A percentile compares a stretch with the other conserved stretches of the same genome.
Evolutionary conservation across 2,329 filamentous ascomycete species (phyloP).

Genomic region (Claviceps maximensis): DNA sequence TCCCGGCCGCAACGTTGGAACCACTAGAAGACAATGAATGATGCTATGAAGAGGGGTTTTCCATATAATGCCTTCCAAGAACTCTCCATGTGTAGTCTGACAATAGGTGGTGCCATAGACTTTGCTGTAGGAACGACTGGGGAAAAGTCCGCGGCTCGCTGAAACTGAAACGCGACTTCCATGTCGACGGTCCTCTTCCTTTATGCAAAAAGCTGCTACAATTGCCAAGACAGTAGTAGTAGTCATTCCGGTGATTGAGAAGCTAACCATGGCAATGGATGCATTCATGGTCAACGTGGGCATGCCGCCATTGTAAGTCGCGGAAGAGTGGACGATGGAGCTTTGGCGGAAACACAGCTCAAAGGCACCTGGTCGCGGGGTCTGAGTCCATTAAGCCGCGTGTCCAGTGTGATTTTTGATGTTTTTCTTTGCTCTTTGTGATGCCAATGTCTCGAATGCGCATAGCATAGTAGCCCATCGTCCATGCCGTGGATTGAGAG

Average conservation of each 20-base stretch:
- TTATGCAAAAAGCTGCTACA: conserved; percentile 60
- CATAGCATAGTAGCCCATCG: conserved; percentile 11
- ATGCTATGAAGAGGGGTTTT: conserved; percentile 48
- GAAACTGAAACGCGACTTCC: conserved; percentile 58
- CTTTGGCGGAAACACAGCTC: conserved; percentile 8
- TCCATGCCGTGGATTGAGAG: conserved; percentile 22
- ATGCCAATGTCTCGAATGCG: conserved; percentile 6
- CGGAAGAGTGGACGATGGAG: conserved; percentile 13
- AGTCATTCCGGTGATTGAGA: conserved; percentile 63
- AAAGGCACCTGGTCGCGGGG: neutral
- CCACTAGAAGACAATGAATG: conserved; percentile 59
- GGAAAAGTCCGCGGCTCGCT: conserved; percentile 45
- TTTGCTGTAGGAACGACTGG: conserved; percentile 50
- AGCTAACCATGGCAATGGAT: conserved; percentile 60
- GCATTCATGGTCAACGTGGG: conserved; percentile 43
- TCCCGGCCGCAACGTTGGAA: conserved; percentile 50
- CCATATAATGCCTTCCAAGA: conserved; percentile 46
- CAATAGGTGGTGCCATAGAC: conserved; percentile 48
- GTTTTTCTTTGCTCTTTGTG: too few relatives aligned
- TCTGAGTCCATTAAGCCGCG: too few relatives aligned
- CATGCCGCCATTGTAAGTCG: conserved; percentile 16
- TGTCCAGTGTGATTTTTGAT: too few relatives aligned
- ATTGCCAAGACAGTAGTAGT: conserved; percentile 64
- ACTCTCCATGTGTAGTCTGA: conserved; percentile 46
- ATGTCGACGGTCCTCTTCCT: conserved; percentile 55